Evolutionary conservation across 805 yeast species (phyloP).

Genomic region (Nakazawaea anatomiae): DNA sequence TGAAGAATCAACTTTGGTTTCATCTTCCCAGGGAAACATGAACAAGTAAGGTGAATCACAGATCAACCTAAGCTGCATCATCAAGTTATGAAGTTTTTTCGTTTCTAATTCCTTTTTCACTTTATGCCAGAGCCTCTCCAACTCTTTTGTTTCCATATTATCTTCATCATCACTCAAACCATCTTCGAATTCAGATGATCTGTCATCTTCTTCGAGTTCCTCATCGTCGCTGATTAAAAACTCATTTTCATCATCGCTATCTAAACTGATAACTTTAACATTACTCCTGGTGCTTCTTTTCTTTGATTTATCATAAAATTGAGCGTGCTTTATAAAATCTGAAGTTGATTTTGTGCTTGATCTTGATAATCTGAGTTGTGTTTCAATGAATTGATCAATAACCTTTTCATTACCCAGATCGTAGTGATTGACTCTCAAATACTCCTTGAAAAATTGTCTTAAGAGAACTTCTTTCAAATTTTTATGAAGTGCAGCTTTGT

Average conservation of each 20-base stretch:
- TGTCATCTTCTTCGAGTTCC: slow-evolving; percentile 11
- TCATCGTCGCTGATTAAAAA: slow-evolving; percentile 9
- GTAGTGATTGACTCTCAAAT: slow-evolving; percentile 34
- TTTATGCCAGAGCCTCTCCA: slow-evolving; percentile 20
- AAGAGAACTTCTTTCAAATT: slow-evolving; percentile 38
- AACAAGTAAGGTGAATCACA: slow-evolving; percentile 85
- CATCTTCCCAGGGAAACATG: slow-evolving; percentile 69
- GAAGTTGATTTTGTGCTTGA: not conserved
- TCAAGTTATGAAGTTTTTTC: slow-evolving; percentile 55
- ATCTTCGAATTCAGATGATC: not conserved
- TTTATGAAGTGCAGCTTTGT: slow-evolving; percentile 43
- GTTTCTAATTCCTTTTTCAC: slow-evolving; percentile 36
- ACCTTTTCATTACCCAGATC: slow-evolving; percentile 15
- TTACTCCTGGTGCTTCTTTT: slow-evolving; percentile 6
- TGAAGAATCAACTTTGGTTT: slow-evolving; percentile 27
- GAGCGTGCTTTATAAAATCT: not conserved
- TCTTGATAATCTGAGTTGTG: slow-evolving; percentile 16
- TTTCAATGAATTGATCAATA: slow-evolving; percentile 37
- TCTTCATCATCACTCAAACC: not conserved
- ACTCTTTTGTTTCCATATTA: not conserved
- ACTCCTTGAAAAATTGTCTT: slow-evolving; percentile 45
- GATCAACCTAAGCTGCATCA: slow-evolving; percentile 81
- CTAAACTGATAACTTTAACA: not conserved
- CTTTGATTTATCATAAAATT: not conserved
- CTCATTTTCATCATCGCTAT: slow-evolving; percentile 12